Base-by-base conservation (phyloP, 441 rosid species). In the Breynia disticha region DNA sequence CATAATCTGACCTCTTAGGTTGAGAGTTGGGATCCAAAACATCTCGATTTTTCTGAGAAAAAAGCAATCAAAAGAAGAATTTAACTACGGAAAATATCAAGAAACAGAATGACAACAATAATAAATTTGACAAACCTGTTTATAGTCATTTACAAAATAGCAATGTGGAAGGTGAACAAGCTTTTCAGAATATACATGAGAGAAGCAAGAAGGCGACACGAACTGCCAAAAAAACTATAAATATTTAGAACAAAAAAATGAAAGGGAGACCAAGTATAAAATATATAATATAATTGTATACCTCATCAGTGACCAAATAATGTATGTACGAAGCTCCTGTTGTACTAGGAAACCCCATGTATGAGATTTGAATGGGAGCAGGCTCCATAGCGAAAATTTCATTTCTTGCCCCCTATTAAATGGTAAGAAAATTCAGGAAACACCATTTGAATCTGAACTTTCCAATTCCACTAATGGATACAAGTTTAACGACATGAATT, bases 281-380 rank as follows among this genome's bases (percentile, higher is more conserved):
- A 16, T 52, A 52, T 43, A 46, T 44, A 28, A 28, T 28, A 28
- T 9, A 28, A 9, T 9, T 28, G 7, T 67, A 42, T 52, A 93
- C 98, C 96, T 86, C 97, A 68, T 93, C 98, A 41, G 95, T 89
- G 55, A 93, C 96, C 73, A 93, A 78, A 69, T 93, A 93, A 70
- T 93, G 83, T 37, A 93, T 89, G 67, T 86, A 93, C 54, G 86
- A 54, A 13, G 98, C 98, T 16, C 98, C 98, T 1, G 97, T 93
- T 16, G 98, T 93, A 59, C 97, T 97, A 14, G 98, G 98, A 68
- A 88, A 93, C 43, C 98, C 98, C 97, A 93, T 88, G 68, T 93
- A 93, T n/a, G 98, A 88, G 68, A 89, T 84, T 65, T 93, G 98
- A 50, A 93, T 72, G 15, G 98, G 98, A 51, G 96, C 95, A 62